These are phyloP conservation scores for Drosera capensis DNA, from an alignment of 148 eudicot genomes.

Conservation along the genomic window DNA sequence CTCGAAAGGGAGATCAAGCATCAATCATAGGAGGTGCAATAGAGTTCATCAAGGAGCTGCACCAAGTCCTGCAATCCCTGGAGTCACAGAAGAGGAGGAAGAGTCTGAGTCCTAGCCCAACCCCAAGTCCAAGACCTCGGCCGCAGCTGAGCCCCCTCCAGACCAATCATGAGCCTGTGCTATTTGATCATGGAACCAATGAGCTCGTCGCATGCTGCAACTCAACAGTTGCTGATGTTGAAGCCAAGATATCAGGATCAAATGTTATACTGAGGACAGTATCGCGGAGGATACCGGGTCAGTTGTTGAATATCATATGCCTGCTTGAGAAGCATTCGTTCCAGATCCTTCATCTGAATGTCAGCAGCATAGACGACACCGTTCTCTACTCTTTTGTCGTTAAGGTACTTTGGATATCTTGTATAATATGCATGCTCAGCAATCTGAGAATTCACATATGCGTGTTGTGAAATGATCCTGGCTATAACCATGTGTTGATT, in stretches of 20 bases:
- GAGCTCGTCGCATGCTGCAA: slow-evolving; percentile 75
- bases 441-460: too few species aligned
- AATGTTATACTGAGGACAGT: slow-evolving; percentile 57
- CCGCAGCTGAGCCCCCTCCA: slow-evolving; percentile 9
- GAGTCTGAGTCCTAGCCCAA: slow-evolving; percentile 70
- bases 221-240: slow-evolving; percentile 76
- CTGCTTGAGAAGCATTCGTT: slow-evolving; percentile 54
- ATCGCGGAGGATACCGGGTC: slow-evolving; percentile 39
- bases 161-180: slow-evolving; percentile 24
- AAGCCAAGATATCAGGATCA: slow-evolving; percentile 78
- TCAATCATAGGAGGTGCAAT: slow-evolving; percentile 88
- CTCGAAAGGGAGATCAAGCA: slow-evolving; percentile 94
- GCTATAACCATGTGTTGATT: not conserved
- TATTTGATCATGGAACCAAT: slow-evolving; percentile 21
- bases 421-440: too few species aligned
- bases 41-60: slow-evolving; percentile 87
- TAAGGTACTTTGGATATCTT: too few species aligned
- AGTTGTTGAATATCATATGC: slow-evolving; percentile 44
- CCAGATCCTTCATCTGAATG: slow-evolving; percentile 70
- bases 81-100: slow-evolving; percentile 76
- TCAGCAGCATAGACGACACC: slow-evolving; percentile 90
- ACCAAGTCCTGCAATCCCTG: slow-evolving; percentile 61
- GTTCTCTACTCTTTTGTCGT: slow-evolving; percentile 67
- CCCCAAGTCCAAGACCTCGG: slow-evolving; percentile 36
- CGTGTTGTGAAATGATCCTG: too few species aligned